These are phyloP conservation scores for Coniochaeta prunicola DNA, from an alignment of 2,329 filamentous ascomycete species.

Conservation along the genomic window DNA sequence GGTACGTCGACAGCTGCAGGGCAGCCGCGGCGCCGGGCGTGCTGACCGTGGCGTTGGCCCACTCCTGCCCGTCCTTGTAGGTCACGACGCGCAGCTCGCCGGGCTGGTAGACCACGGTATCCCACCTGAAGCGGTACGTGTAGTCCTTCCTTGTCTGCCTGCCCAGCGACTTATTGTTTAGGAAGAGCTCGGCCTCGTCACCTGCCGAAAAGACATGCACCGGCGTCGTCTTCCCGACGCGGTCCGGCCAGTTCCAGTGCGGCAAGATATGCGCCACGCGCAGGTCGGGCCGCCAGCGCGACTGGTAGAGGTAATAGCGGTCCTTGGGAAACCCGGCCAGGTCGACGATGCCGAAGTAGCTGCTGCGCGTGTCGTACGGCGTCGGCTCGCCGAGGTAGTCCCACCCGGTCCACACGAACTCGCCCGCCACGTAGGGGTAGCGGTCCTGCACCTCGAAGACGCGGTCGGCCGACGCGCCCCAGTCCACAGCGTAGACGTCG, in stretches of 20 bases:
- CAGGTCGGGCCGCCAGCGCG: slow-evolving; percentile 41
- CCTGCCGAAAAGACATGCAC: slow-evolving; percentile 46
- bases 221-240: slow-evolving; percentile 38
- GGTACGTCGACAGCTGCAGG: slow-evolving; percentile 22
- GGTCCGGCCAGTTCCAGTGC: slow-evolving; percentile 50
- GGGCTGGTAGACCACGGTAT: slow-evolving; percentile 38
- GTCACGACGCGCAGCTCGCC: slow-evolving; percentile 39
- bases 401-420: slow-evolving; percentile 23
- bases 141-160: slow-evolving; percentile 23
- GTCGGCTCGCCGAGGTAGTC: slow-evolving; percentile 23
- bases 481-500: slow-evolving; percentile 40
- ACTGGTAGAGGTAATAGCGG: slow-evolving; percentile 46
- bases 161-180: slow-evolving; percentile 41
- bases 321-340: slow-evolving; percentile 51
- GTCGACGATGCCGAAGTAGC: slow-evolving; percentile 50
- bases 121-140: slow-evolving; percentile 46
- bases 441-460: slow-evolving; percentile 42
- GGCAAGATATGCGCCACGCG: slow-evolving; percentile 46
- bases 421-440: slow-evolving; percentile 43
- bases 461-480: slow-evolving; percentile 43
- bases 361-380: slow-evolving; percentile 35
- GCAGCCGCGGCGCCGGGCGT: slow-evolving; percentile 32
- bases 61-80: slow-evolving; percentile 37
- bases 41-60: slow-evolving; percentile 33
- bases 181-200: slow-evolving; percentile 46